Evolutionary conservation across 2,329 filamentous ascomycete genomes (phyloP), one percentile per base, ranked within the genome.

Genomic region (Cytospora schulzeri): DNA sequence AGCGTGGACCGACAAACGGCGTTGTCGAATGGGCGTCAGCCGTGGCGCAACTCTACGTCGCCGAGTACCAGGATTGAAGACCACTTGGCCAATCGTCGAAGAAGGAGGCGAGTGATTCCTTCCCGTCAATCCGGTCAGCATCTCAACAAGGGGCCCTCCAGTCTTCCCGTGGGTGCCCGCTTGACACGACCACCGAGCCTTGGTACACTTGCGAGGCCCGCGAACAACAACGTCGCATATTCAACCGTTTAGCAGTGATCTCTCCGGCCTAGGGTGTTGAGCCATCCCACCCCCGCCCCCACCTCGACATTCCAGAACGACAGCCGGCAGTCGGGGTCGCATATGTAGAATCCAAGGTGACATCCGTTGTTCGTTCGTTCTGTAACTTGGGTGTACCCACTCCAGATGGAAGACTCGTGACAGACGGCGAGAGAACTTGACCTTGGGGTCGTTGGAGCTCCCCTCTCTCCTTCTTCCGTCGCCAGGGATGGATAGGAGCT

Each of bases 261-360:
- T 62, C 51, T 45, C 52, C 29, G 45, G 51, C 29, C 51, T 55
- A 26, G 51, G 51, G 51, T 31, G 19, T 59, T 55, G 57, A 52
- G n/a, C 19, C 29, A 31, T 57, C 53, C 35, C 53, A n/a, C 54
- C 28, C 3, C 45, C 8, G 6, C 19, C 9, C 7, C n/a, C 2
- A 12, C 9, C 11, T 11, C 19, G 2, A 50, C 60, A 54, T 65
- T 56, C 63, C 54, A 59, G 54, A 60, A 48, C 35, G 55, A 31
- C 51, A 9, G 62, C 72, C 70, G 69, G 69, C 68, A 73, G 73
- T 73, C 70, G 69, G 41, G 66, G 68, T 69, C 69, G 68, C 69
- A 69, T 68, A 71, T 72, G 69, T 70, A 72, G 70, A 71, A 69
- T 58, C 69, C 71, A 72, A 72, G 68, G 73, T 65, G 70, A 73